Percentiles rank a stretch among this genome's conserved stretches.
phyloP scores from a whole-genome alignment of 352 stramenopile species.

The Pythium phragmiticola region DNA sequence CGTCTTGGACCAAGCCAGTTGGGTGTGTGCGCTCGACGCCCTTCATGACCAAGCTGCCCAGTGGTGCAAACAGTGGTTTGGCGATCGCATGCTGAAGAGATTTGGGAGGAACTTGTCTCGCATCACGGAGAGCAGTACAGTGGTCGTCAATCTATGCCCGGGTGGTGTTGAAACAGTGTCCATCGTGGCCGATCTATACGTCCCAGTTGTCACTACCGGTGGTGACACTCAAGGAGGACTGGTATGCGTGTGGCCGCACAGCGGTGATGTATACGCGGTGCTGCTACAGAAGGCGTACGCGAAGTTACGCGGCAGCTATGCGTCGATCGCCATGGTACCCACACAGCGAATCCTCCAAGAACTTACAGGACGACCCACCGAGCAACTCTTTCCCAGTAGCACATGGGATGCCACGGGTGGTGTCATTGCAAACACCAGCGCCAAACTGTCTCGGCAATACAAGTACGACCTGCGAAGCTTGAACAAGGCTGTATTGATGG shows the following conservation, averaged over 20 bases:
- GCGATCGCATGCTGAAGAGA: neutral
- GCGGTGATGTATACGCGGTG: constrained; percentile 37
- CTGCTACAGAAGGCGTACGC: constrained; percentile 62
- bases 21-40: constrained; percentile 13
- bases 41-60: neutral
- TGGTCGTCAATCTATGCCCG: constrained; percentile 7
- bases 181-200: constrained; percentile 49
- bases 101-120: neutral
- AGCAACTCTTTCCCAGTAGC: constrained; percentile 1
- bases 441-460: neutral
- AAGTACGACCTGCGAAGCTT: neutral
- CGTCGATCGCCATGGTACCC: constrained; percentile 19
- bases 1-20: constrained; percentile 18
- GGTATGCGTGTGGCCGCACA: constrained; percentile 9
- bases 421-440: neutral
- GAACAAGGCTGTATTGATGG: constrained; percentile 17
- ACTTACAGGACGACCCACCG: constrained; percentile 26
- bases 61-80: constrained; percentile 22
- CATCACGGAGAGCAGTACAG: neutral
- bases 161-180: neutral
- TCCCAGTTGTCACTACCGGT: constrained; percentile 37
- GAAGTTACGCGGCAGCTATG: constrained; percentile 52
- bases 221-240: neutral
- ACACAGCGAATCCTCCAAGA: constrained; percentile 40
- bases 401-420: neutral